Evolutionary conservation across 768 basidiomycete species (phyloP), one percentile per base, ranked within the genome.

Genomic region (Leccinum subtestaceum): DNA sequence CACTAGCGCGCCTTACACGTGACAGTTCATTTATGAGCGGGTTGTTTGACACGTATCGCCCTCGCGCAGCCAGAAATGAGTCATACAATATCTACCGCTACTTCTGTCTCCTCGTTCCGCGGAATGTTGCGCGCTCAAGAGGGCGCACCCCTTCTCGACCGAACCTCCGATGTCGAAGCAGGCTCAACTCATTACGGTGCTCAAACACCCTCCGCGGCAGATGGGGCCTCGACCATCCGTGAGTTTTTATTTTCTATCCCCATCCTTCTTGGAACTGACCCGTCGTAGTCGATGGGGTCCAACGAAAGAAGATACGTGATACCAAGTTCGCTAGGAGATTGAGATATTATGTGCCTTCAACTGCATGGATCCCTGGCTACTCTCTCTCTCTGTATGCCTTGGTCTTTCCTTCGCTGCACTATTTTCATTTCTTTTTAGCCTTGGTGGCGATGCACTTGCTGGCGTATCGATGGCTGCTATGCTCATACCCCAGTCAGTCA

Each of bases 401-500:
- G 38, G 25, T 52, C 1, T 38, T 49, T 11, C 31, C 51, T 48
- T 40, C 21, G 2, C n/a, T n/a, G 9, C 25, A 19, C 19, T 19
- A 25, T 21, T 15, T 57, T 63, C 56, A 53, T 53, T 52, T 56
- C 15, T 11, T 48, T 21, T 27, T 60, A 86, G 84, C 43, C 76
- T 88, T 23, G 76, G 80, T 10, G 86, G 86, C 19, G 93, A 95
- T 72, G 65, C 92, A n/a, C 77, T 93, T 0, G 92, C 91, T 27
- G 95, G 95, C 17, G 67, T 94, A 29, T 94, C 94, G 0, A 86
- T 97, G 9, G 89, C 90, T 19, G 87, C 85, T 53, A 89, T 92
- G 81, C 79, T 92, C 47, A 89, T 92, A 67, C 90, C 91, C 6
- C 88, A 92, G 71, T 91, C 92, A 1, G 90, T 97, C 70, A 93